phyloP scores from a whole-genome alignment of 129 eudicot species.

The Pseudognaphalium luteoalbum region DNA sequence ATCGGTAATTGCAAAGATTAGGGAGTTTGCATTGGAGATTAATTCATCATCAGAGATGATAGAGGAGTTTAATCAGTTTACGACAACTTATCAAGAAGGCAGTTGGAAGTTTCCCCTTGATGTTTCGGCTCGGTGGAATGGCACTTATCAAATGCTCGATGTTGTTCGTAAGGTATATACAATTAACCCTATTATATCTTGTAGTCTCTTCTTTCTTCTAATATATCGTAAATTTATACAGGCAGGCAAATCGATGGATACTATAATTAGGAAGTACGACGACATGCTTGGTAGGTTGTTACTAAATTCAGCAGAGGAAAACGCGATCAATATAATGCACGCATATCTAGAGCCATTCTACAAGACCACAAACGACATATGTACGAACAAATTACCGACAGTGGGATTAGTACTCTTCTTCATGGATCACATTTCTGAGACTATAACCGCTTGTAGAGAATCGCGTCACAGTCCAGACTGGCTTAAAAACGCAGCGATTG shows the following conservation, averaged over 20 bases:
- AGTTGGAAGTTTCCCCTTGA: conserved; percentile 89
- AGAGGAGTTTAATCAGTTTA: conserved; percentile 66
- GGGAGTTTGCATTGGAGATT: conserved; percentile 84
- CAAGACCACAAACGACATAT: conserved; percentile 82
- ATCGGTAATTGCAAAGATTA: conserved; percentile 58
- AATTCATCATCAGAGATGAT: conserved; percentile 66
- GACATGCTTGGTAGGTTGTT: conserved; percentile 62
- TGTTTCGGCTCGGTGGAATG: conserved; percentile 89
- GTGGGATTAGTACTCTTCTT: conserved; percentile 89
- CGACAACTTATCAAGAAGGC: conserved; percentile 75
- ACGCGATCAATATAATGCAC: conserved; percentile 63
- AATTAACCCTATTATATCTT: background rate
- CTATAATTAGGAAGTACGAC: conserved; percentile 63
- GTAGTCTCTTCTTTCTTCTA: background rate
- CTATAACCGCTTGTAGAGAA: conserved; percentile 65
- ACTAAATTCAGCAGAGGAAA: conserved; percentile 67
- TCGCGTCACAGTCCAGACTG: conserved; percentile 84
- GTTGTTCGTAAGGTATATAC: conserved; percentile 73
- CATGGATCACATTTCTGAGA: conserved; percentile 94
- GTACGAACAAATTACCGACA: conserved; percentile 70
- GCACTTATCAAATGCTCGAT: conserved; percentile 95
- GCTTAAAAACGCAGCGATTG: conserved; percentile 74
- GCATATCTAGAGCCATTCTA: conserved; percentile 79
- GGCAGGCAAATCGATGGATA: conserved; percentile 82
- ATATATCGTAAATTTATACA: conserved; percentile 24